Evolutionary conservation across 106 monocot species (phyloP).

Genomic region (Acorus calamus): DNA sequence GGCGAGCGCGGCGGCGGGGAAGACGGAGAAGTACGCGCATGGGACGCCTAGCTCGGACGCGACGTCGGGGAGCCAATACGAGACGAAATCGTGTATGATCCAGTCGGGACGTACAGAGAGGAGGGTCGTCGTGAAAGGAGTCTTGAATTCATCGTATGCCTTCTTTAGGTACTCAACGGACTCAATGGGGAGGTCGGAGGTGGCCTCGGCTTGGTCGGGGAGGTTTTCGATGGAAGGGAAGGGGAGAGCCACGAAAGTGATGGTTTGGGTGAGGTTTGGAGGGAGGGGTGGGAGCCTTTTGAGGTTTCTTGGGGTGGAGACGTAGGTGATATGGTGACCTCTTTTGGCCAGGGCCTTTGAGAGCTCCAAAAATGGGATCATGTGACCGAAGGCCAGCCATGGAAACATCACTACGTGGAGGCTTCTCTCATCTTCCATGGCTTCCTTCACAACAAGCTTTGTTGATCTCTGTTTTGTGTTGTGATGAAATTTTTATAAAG

Average conservation of each 20-base stretch:
- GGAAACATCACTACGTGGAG: constrained; percentile 9
- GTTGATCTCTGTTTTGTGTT: no score
- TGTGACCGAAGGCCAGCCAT: constrained; percentile 22
- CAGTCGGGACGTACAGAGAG: constrained; percentile 8
- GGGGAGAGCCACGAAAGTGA: not conserved
- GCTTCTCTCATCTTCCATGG: no score
- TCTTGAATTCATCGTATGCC: constrained; percentile 9
- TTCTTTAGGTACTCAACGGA: not conserved
- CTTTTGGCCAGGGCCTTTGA: constrained; percentile 4
- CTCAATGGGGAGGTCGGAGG: constrained; percentile 9
- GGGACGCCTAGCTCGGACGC: constrained; percentile 1
- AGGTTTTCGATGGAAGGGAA: constrained; percentile 6
- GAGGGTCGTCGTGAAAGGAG: constrained; percentile 2
- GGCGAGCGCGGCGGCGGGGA: not conserved
- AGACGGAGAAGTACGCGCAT: constrained; percentile 10
- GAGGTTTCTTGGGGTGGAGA: constrained; percentile 11
- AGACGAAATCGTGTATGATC: constrained; percentile 19
- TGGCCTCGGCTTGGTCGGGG: constrained; percentile 6
- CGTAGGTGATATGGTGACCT: constrained; percentile 11
- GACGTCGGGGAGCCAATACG: constrained; percentile 6
- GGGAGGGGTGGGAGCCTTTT: constrained; percentile 5
- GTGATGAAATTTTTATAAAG: no score
- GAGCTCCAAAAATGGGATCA: constrained; percentile 12
- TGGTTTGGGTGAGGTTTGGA: not conserved
- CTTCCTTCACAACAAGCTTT: no score